Percentiles rank a stretch among this genome's conserved stretches.
Evolutionary conservation across 2,329 filamentous ascomycete species (phyloP).

Genomic region (Cadophora gregata): DNA sequence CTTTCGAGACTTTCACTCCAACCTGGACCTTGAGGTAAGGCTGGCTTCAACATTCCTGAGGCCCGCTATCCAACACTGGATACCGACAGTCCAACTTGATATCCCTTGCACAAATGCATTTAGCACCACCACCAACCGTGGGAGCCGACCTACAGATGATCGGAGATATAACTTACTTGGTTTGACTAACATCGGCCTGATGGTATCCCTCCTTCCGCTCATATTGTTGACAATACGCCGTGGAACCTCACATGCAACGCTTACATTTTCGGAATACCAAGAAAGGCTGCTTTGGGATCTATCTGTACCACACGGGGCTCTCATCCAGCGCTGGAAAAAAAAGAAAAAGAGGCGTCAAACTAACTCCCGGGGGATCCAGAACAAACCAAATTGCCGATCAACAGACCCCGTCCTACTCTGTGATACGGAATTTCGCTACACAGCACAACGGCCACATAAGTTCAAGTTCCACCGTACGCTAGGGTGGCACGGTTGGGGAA

Average conservation of each 20-base stretch:
- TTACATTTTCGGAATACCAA: background rate
- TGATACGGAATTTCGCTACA: background rate
- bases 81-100: background rate
- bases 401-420: background rate
- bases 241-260: background rate
- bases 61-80: background rate
- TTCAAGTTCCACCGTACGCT: background rate
- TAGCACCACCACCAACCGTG: background rate
- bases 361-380: background rate
- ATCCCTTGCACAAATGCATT: background rate
- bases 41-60: background rate
- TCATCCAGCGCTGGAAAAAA: too few relatives aligned
- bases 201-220: background rate
- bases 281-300: background rate
- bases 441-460: slow-evolving; percentile 1
- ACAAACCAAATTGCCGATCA: background rate
- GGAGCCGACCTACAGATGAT: background rate
- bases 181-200: too few relatives aligned
- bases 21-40: background rate
- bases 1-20: background rate
- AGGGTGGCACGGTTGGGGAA: slow-evolving; percentile 10
- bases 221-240: slow-evolving; percentile 6
- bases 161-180: background rate
- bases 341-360: background rate
- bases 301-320: background rate